A percentile compares a stretch with the other conserved stretches of the same genome.
These are phyloP conservation scores for Hyaloscypha hepaticicola DNA, from an alignment of 495 filamentous ascomycete genomes.

Conservation along the genomic window DNA sequence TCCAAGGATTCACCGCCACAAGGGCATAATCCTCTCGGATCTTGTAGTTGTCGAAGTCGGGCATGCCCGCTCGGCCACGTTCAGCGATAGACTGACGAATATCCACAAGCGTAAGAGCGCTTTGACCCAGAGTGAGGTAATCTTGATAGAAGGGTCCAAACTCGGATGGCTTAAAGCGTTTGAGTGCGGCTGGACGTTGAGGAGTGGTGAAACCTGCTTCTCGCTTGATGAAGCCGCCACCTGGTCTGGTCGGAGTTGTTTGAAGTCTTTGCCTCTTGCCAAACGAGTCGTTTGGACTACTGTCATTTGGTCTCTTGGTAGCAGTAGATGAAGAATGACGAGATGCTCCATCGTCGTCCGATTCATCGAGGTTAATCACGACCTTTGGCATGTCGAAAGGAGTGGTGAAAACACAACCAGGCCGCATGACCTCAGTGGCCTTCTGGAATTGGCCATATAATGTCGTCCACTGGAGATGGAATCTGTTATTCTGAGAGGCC, in stretches of 20 bases:
- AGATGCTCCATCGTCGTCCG: not conserved
- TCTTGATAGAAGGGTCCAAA: slow-evolving; percentile 2
- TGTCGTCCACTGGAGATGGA: not conserved
- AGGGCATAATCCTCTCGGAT: slow-evolving; percentile 14
- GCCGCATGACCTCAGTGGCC: too few species aligned
- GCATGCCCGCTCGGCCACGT: slow-evolving; percentile 17
- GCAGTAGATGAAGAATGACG: not conserved
- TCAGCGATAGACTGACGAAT: slow-evolving; percentile 15
- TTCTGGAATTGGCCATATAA: too few species aligned
- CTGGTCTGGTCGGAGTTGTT: too few species aligned
- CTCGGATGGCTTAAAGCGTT: not conserved
- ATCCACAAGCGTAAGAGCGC: slow-evolving; percentile 15
- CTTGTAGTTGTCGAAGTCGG: slow-evolving; percentile 9
- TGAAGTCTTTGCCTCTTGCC: too few species aligned
- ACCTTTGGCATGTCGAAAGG: not conserved
- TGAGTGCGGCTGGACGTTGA: not conserved
- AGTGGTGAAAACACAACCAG: not conserved
- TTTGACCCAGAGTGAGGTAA: slow-evolving; percentile 6
- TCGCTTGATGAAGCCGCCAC: too few species aligned
- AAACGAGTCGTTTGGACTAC: too few species aligned
- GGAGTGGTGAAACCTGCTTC: not conserved
- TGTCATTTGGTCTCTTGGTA: too few species aligned
- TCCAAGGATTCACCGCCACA: slow-evolving; percentile 18
- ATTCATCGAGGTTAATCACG: not conserved
- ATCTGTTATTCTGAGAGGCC: slow-evolving; percentile 30